phyloP scores from a whole-genome alignment of 2,329 filamentous ascomycete genomes.

The Sphaceloma murrayae region DNA sequence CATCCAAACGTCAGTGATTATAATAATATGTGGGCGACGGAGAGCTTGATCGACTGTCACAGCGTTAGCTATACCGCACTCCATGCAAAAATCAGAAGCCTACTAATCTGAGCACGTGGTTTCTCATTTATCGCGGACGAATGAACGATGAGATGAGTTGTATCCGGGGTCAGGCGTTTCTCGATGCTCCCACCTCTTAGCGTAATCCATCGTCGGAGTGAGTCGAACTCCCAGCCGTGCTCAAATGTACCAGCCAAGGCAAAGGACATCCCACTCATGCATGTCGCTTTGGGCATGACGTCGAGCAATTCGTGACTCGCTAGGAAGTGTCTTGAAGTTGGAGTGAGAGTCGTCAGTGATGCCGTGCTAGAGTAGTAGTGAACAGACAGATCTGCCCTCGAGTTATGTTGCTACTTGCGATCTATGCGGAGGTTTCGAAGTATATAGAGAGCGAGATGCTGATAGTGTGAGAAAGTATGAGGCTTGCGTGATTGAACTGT shows the following conservation, averaged over 20 bases:
- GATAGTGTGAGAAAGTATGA: no score
- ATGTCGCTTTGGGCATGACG: background rate
- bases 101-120: slow-evolving; percentile 21
- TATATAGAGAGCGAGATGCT: no score
- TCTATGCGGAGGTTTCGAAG: no score
- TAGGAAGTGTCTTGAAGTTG: background rate
- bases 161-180: slow-evolving; percentile 40
- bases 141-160: slow-evolving; percentile 66
- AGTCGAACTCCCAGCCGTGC: slow-evolving; percentile 37
- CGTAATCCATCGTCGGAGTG: slow-evolving; percentile 57
- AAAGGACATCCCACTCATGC: slow-evolving; percentile 33
- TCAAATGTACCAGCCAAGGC: slow-evolving; percentile 51
- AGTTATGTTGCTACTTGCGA: no score
- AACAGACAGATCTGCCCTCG: no score
- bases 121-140: slow-evolving; percentile 48
- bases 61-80: background rate
- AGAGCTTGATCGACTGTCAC: no score
- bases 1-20: slow-evolving; percentile 35
- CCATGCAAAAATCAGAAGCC: slow-evolving; percentile 20
- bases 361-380: no score
- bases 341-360: background rate
- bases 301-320: background rate
- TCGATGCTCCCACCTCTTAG: slow-evolving; percentile 52
- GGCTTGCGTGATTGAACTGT: no score
- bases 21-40: no score